Base-by-base conservation (phyloP, 768 basidiomycete genomes). In the Phylloporus arenicola region DNA sequence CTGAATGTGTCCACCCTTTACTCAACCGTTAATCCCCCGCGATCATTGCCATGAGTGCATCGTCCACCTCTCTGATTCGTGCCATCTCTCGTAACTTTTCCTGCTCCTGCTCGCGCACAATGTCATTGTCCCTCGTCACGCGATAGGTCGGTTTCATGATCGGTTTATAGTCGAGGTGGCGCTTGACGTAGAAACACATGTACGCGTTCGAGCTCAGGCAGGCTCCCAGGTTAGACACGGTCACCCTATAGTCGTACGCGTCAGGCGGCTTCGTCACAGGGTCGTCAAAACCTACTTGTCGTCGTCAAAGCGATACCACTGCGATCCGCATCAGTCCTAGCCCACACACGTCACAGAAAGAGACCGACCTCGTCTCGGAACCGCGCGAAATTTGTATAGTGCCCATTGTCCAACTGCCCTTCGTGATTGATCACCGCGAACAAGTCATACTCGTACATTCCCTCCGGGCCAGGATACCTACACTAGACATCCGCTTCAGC, bases 261-360 rank as follows among this genome's bases (percentile, higher is more conserved):
- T 31, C 48, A 27, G 37, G 14, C 25, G 9, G 25, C 22, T 14
- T 27, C 39, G 13, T 16, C 13, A 40, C 22, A 25, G 5, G 13
- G 7, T 16, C 20, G 14, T 8, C 10, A 47, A 52, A 31, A 64
- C 81, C 64, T 59, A 90, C 88, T 90, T 95, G 60, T 94, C 92
- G 62, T 96, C 93, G 65, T 96, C 92, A 67, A 92, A 92, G 20
- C 84, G 84, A 70, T 88, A 95, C 92, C 92, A 97, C 84, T 94
- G 16, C 27, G 35, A 27, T 27, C 46, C 17, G 14, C 25, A 52
- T 50, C 19, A 45, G 33, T 19, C 9, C 4, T 16, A 14, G 16
- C 4, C 40, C 8, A 20, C 0, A n/a, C 8, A 41, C 14, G 8
- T 14, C 37, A 33, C 16, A 3, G 12, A 31, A 30, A 33, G 20